These are phyloP conservation scores for Fusarium falciforme DNA, from an alignment of 2,329 filamentous ascomycete species.

Conservation along the genomic window DNA sequence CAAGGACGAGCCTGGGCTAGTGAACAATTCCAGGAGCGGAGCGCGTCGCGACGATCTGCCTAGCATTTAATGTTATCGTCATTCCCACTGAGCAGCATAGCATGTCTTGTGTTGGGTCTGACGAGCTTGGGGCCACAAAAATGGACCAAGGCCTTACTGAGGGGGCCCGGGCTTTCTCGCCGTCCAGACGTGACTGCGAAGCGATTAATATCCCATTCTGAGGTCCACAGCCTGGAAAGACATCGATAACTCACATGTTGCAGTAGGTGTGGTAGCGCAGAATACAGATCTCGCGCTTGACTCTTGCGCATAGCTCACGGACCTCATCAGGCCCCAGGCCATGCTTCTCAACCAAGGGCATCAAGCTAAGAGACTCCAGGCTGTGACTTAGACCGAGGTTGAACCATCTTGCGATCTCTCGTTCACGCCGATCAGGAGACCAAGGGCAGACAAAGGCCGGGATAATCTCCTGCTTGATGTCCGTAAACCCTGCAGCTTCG, in stretches of 20 bases:
- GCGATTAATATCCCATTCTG: neutral
- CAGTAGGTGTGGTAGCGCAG: slow-evolving; percentile 79
- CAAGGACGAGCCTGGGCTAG: slow-evolving; percentile 1
- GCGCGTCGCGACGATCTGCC: neutral
- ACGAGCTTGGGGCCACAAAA: slow-evolving; percentile 4
- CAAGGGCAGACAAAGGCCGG: slow-evolving; percentile 80
- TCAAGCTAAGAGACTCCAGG: slow-evolving; percentile 78
- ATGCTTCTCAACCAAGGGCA: slow-evolving; percentile 70
- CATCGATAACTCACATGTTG: slow-evolving; percentile 72
- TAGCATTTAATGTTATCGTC: neutral
- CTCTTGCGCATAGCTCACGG: slow-evolving; percentile 68
- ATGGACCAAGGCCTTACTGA: slow-evolving; percentile 29
- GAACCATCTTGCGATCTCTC: slow-evolving; percentile 83
- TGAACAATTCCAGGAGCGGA: slow-evolving; percentile 4
- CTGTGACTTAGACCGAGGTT: slow-evolving; percentile 81
- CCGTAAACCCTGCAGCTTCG: slow-evolving; percentile 78
- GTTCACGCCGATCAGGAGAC: slow-evolving; percentile 72
- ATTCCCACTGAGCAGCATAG: neutral
- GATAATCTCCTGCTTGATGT: slow-evolving; percentile 78
- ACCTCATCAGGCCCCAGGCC: slow-evolving; percentile 69
- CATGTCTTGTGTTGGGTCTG: slow-evolving; percentile 4
- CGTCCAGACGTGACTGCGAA: slow-evolving; percentile 43
- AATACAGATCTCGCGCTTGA: slow-evolving; percentile 75
- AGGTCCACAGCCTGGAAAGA: neutral
- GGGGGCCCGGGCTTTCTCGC: slow-evolving; percentile 39